Evolutionary conservation across 1,139 yeast genomes (phyloP).

Genomic region (Kodamaea alishanica): DNA sequence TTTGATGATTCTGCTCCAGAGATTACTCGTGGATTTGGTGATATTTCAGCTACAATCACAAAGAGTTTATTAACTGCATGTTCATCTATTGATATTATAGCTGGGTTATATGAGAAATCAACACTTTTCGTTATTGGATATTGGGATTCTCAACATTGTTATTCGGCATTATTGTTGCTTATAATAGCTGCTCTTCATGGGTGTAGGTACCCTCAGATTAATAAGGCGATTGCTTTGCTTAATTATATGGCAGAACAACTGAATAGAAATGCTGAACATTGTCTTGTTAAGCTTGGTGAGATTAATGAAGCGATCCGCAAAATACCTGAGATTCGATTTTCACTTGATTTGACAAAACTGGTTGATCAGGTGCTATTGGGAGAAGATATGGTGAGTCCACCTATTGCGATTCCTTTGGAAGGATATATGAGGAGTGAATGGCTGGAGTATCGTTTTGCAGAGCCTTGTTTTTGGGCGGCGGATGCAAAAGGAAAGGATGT

Average conservation of each 20-base stretch:
- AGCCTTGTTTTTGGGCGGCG: conserved; percentile 1
- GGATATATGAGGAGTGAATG: conserved; percentile 7
- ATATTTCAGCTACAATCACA: conserved; percentile 33
- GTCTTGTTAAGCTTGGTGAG: conserved; percentile 8
- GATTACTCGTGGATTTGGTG: conserved; percentile 26
- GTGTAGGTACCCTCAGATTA: conserved; percentile 25
- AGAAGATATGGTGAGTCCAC: conserved; percentile 3
- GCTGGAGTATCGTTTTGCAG: conserved; percentile 8
- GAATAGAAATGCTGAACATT: conserved; percentile 38
- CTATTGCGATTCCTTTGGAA: conserved; percentile 6
- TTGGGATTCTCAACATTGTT: conserved; percentile 53
- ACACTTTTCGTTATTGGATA: conserved; percentile 45
- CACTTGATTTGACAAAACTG: conserved; percentile 6
- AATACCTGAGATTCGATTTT: conserved; percentile 6
- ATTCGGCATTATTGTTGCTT: conserved; percentile 39
- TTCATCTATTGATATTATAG: conserved; percentile 37
- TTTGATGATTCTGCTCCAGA: conserved; percentile 29
- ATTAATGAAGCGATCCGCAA: conserved; percentile 7
- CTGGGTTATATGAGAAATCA: conserved; percentile 32
- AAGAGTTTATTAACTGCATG: conserved; percentile 40
- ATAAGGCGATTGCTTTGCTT: conserved; percentile 33
- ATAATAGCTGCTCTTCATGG: conserved; percentile 38
- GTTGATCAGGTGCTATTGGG: conserved; percentile 5
- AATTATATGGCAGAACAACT: conserved; percentile 39
- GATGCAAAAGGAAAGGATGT: conserved; percentile 3